Evolutionary conservation across 1,284 basidiomycete genomes (phyloP).

Genomic region (Cutaneotrichosporon mucoides): DNA sequence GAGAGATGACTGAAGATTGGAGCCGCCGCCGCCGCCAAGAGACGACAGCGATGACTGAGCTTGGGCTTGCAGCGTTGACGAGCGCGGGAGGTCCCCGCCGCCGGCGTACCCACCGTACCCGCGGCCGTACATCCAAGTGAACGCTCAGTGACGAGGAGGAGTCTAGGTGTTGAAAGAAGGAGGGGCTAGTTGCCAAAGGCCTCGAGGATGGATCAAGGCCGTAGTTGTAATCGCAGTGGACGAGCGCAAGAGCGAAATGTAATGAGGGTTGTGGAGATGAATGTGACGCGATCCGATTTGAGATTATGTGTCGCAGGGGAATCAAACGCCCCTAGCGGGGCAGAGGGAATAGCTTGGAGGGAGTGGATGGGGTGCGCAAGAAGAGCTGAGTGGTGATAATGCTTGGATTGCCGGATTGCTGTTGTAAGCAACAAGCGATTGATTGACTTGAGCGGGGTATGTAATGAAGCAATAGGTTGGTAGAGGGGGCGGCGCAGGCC

Average conservation of each 20-base stretch:
- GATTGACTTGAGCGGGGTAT: not conserved
- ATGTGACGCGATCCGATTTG: not conserved
- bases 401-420: not conserved
- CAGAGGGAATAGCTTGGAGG: not conserved
- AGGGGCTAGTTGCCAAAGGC: not conserved
- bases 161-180: not conserved
- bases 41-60: constrained; percentile 6
- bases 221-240: no score
- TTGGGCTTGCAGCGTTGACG: constrained; percentile 14
- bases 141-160: not conserved
- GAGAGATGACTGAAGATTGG: not conserved
- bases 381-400: not conserved
- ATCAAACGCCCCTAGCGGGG: constrained; percentile 4
- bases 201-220: not conserved
- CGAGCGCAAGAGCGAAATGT: not conserved
- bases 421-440: not conserved
- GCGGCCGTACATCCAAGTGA: constrained; percentile 16
- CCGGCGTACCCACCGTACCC: constrained; percentile 12
- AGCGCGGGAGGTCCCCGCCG: constrained; percentile 17
- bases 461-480: no score
- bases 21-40: constrained; percentile 1
- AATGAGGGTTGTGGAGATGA: not conserved
- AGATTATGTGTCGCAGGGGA: not conserved
- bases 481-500: no score
- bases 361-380: not conserved